Percentiles rank a stretch among this genome's conserved stretches.
These are phyloP conservation scores for Coemansia sp. DNA, from an alignment of 192 early-diverging fungal genomes.

Conservation along the genomic window DNA sequence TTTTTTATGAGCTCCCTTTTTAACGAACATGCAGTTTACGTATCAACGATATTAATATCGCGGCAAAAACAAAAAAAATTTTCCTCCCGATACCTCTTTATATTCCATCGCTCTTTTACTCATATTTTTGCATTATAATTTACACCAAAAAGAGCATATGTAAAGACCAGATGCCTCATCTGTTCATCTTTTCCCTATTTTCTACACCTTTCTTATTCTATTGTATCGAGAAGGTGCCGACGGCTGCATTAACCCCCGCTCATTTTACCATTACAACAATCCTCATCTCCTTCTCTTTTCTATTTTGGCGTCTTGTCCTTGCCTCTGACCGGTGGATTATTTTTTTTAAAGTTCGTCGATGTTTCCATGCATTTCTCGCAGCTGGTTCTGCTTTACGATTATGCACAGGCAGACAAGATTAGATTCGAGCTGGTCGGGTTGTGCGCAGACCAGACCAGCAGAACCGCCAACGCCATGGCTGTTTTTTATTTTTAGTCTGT, in stretches of 20 bases:
- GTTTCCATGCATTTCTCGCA: neutral
- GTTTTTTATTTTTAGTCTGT: too few relatives aligned
- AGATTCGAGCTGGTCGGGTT: neutral
- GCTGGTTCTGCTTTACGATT: neutral
- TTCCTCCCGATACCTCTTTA: slow-evolving; percentile 2
- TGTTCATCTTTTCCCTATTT: neutral
- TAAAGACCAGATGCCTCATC: neutral
- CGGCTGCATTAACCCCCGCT: slow-evolving; percentile 1
- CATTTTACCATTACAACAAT: neutral
- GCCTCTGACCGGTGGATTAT: too few relatives aligned
- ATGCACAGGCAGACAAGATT: neutral
- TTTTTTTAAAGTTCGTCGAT: neutral
- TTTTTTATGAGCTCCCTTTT: too few relatives aligned
- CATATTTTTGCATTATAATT: slow-evolving; percentile 3
- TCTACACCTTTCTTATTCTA: neutral
- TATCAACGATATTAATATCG: neutral
- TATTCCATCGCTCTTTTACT: neutral
- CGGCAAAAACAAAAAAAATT: too few relatives aligned
- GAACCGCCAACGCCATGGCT: too few relatives aligned
- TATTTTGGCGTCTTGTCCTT: neutral
- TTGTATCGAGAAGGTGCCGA: neutral
- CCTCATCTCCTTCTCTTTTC: neutral
- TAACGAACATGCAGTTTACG: neutral
- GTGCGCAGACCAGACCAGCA: neutral
- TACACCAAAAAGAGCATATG: neutral